These are phyloP conservation scores for Micractinium sp. DNA, from an alignment of 139 green algal genomes.

Conservation along the genomic window DNA sequence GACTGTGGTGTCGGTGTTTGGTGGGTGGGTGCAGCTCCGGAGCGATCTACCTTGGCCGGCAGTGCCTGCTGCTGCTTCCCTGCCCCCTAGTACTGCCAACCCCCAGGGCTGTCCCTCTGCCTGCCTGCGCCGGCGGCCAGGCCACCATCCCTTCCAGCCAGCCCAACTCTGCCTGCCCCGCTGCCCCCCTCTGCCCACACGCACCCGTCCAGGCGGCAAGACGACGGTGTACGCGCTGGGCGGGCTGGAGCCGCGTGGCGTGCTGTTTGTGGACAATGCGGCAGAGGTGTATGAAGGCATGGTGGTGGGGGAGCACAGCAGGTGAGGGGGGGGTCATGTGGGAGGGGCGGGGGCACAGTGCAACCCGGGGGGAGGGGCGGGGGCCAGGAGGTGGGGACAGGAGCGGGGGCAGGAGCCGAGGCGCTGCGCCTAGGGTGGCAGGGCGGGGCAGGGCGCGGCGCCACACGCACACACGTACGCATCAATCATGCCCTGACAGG, in stretches of 20 bases:
- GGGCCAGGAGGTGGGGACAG: not conserved
- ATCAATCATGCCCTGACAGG: too few species aligned
- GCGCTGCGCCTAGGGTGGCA: not conserved
- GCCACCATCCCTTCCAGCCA: conserved; percentile 31
- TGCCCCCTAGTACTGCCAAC: too few species aligned
- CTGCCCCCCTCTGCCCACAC: not conserved
- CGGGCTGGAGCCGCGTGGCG: conserved; percentile 75
- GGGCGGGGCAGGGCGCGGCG: too few species aligned
- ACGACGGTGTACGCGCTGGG: conserved; percentile 75
- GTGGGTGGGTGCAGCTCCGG: too few species aligned
- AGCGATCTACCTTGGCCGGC: too few species aligned
- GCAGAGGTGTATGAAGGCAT: conserved; percentile 83
- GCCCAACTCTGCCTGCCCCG: not conserved
- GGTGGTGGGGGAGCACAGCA: conserved; percentile 82
- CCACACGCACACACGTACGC: too few species aligned
- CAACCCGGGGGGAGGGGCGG: not conserved
- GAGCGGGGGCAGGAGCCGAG: not conserved
- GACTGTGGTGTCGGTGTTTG: not conserved
- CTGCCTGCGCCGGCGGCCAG: too few species aligned
- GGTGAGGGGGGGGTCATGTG: conserved; percentile 18
- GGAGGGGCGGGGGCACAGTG: conserved; percentile 24
- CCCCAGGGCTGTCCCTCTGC: too few species aligned
- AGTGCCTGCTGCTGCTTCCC: too few species aligned
- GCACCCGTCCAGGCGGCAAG: conserved; percentile 55
- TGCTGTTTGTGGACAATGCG: conserved; percentile 76